Evolutionary conservation across 2,329 filamentous ascomycete genomes (phyloP).

Genomic region (Colletotrichum tanaceti): DNA sequence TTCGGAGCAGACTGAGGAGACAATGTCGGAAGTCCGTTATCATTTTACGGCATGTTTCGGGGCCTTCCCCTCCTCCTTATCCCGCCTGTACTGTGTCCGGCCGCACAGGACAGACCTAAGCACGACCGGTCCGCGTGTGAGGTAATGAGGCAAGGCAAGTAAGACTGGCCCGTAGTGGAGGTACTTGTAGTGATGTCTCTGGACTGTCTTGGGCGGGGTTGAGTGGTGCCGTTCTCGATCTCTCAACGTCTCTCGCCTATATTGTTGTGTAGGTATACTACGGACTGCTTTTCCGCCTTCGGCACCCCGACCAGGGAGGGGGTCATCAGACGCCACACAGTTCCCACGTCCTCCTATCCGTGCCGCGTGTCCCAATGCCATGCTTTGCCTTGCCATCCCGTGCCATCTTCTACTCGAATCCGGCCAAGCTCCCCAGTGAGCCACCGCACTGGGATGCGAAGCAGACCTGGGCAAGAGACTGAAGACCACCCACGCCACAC

Average conservation of each 20-base stretch:
- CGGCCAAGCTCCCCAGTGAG: neutral
- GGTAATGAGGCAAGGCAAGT: neutral
- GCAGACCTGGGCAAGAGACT: neutral
- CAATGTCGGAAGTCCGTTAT: slow-evolving; percentile 10
- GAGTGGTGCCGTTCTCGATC: neutral
- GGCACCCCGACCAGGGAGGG: neutral
- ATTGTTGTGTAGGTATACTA: no score
- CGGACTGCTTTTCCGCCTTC: neutral
- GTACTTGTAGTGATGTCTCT: neutral
- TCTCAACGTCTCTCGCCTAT: neutral
- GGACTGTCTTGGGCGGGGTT: slow-evolving; percentile 3
- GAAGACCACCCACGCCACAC: neutral
- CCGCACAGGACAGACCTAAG: neutral
- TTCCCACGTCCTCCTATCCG: neutral
- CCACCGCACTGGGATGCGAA: neutral
- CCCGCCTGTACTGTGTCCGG: slow-evolving; percentile 9
- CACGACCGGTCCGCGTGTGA: neutral
- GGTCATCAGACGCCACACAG: neutral
- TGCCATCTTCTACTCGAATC: slow-evolving; percentile 27
- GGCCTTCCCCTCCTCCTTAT: slow-evolving; percentile 3
- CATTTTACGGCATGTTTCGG: slow-evolving; percentile 21
- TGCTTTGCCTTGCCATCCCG: slow-evolving; percentile 16
- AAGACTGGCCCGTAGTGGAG: neutral
- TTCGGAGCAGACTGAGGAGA: neutral
- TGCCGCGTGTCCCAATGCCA: slow-evolving; percentile 1